Evolutionary conservation across 2,329 filamentous ascomycete genomes (phyloP).

Genomic region (Scytalidium lignicola): DNA sequence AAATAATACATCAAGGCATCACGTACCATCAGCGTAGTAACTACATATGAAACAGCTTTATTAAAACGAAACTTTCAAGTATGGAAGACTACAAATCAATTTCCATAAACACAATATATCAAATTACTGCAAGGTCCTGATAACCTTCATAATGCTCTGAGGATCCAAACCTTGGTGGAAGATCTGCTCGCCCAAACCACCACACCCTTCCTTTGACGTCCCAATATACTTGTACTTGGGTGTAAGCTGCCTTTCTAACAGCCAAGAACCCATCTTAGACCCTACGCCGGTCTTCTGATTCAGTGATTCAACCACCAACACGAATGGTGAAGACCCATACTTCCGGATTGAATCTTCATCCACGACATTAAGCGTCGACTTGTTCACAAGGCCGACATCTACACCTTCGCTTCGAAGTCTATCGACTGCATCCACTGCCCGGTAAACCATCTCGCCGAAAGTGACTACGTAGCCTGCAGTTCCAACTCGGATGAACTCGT

Average conservation of each 20-base stretch:
- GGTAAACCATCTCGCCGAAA: conserved; percentile 36
- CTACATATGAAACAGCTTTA: no score
- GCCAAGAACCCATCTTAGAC: conserved; percentile 30
- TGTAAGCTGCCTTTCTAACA: conserved; percentile 31
- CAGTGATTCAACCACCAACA: conserved; percentile 32
- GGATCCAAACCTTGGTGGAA: conserved; percentile 33
- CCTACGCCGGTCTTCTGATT: conserved; percentile 35
- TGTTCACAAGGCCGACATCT: conserved; percentile 34
- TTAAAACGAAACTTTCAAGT: no score
- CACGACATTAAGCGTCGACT: conserved; percentile 33
- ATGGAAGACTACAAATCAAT: no score
- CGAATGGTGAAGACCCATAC: conserved; percentile 32
- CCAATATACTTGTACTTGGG: conserved; percentile 33
- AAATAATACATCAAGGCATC: no score
- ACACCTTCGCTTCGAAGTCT: conserved; percentile 30
- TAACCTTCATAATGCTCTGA: conserved; percentile 29
- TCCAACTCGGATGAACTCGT: conserved; percentile 32
- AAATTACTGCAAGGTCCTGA: no score
- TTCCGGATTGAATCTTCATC: conserved; percentile 32
- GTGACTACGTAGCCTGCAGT: conserved; percentile 32
- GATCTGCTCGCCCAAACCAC: conserved; percentile 33
- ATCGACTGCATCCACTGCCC: conserved; percentile 34
- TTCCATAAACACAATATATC: no score
- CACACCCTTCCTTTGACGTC: conserved; percentile 32
- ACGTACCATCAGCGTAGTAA: no score